Evolutionary conservation across 805 yeast genomes (phyloP).

Genomic region (Candida chauliodis): DNA sequence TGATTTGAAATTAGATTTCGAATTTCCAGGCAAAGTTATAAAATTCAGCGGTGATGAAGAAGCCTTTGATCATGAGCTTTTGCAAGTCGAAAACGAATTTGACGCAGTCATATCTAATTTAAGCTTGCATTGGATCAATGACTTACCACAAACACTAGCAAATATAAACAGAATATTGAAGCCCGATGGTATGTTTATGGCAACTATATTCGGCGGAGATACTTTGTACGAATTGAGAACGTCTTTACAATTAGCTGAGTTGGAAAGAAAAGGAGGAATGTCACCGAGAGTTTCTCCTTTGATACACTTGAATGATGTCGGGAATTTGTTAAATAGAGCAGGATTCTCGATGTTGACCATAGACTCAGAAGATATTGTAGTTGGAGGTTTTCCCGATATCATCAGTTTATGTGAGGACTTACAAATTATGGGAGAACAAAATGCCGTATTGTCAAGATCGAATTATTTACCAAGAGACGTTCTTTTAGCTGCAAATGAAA

Average conservation of each 20-base stretch:
- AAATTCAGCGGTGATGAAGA: slow-evolving; percentile 71
- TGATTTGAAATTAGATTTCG: slow-evolving; percentile 35
- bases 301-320: slow-evolving; percentile 75
- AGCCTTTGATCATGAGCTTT: slow-evolving; percentile 39
- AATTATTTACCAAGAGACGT: slow-evolving; percentile 50
- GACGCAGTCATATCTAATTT: slow-evolving; percentile 75
- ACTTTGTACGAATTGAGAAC: slow-evolving; percentile 81
- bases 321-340: slow-evolving; percentile 66
- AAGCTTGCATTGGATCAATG: slow-evolving; percentile 82
- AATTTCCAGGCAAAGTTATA: slow-evolving; percentile 41
- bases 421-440: slow-evolving; percentile 82
- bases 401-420: slow-evolving; percentile 65
- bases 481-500: slow-evolving; percentile 71
- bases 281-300: slow-evolving; percentile 80
- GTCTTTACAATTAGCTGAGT: slow-evolving; percentile 74
- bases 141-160: slow-evolving; percentile 62
- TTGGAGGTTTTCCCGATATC: slow-evolving; percentile 70
- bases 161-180: slow-evolving; percentile 56
- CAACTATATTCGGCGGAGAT: slow-evolving; percentile 79
- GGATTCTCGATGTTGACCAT: slow-evolving; percentile 78
- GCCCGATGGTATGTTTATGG: slow-evolving; percentile 82
- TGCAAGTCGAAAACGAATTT: slow-evolving; percentile 39
- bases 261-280: slow-evolving; percentile 75
- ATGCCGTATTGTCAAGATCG: slow-evolving; percentile 55
- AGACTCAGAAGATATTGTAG: slow-evolving; percentile 79